Base-by-base conservation (phyloP, 805 yeast species). In the Kuraishia cidri region DNA sequence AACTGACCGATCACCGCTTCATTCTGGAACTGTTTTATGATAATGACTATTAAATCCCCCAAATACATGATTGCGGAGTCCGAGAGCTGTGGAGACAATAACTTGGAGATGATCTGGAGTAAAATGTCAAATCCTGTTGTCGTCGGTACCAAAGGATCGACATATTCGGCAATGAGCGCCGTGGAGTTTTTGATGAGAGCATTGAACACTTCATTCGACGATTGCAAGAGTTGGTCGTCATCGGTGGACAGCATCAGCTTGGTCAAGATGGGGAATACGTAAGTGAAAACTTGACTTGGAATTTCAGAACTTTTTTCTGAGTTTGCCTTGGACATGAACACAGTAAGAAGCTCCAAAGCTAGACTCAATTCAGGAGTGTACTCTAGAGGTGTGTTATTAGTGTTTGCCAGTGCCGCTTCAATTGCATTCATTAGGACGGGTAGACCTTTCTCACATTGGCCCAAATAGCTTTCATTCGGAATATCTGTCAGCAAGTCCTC, bases 1-100 rank as follows among this genome's bases (percentile, higher is more conserved):
- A 66, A 69, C 6, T 56, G 58, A 25, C 60, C 56, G 25, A 72
- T 51, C 29, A 56, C 48, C 6, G 52, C 37, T 34, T 61, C 64
- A 34, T 59, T 29, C 25, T 44, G 43, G 34, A 56, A 58, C 29
- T 58, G 47, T 12, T 47, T 35, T 12, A 58, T 46, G 26, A 58
- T 33, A 10, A 51, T 32, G 6, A 48, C 42, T 14, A 58, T 36
- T 30, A 58, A 43, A 59, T 45, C 76, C 9, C 90, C 97, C 28
- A 84, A 72, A 37, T 82, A 79, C 56, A 78, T 65, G 1, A 94
- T 88, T 0, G 95, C 95, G 28, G 80, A 71, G 43, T 87, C 97
- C 11, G 81, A 69, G 36, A 83, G 61, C 6, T 65, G 64, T 1
- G 94, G 84, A 1, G 82, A 72, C 21, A 90, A 64, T 33, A 86